phyloP scores from a whole-genome alignment of 176 grass and related monocot genomes.

The Oryza glumipatula region DNA sequence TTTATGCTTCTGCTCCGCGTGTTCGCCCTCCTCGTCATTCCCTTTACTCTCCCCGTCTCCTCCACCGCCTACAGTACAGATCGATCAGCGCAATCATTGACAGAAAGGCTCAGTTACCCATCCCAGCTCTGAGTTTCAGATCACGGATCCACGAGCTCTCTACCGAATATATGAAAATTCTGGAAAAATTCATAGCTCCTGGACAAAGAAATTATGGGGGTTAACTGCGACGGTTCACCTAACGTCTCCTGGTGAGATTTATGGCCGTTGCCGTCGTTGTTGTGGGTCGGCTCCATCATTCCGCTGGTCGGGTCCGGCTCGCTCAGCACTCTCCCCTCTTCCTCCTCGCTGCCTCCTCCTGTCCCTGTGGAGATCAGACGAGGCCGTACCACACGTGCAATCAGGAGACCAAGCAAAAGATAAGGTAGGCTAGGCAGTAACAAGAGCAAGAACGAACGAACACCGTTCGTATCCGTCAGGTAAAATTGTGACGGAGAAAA shows the following conservation, averaged over 20 bases:
- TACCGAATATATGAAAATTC: not conserved
- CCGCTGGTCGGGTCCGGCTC: conserved; percentile 58
- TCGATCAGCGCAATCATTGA: not conserved
- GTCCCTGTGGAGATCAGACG: conserved; percentile 21
- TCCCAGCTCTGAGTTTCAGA: not conserved
- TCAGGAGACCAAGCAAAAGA: not conserved
- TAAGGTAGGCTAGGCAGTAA: not conserved
- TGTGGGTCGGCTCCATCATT: conserved; percentile 33
- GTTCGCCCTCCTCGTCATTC: conserved; percentile 1
- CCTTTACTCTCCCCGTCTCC: not conserved
- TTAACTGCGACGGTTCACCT: conserved; percentile 40
- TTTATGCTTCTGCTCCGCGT: conserved; percentile 49
- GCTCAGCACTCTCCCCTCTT: conserved; percentile 45
- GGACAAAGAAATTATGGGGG: conserved; percentile 7
- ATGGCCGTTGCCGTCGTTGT: conserved; percentile 16
- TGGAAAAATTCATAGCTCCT: not conserved
- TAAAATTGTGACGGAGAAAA: not conserved
- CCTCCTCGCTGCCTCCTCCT: conserved; percentile 32
- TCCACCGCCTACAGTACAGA: conserved; percentile 34
- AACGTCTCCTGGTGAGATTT: conserved; percentile 10
- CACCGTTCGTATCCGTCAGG: not conserved
- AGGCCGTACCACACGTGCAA: not conserved
- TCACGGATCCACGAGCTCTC: conserved; percentile 26
- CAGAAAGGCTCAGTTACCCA: not conserved
- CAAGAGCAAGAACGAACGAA: conserved; percentile 16